Conservation (phyloP, 23 red algal species). For the Gracilaria domingensis region DNA sequence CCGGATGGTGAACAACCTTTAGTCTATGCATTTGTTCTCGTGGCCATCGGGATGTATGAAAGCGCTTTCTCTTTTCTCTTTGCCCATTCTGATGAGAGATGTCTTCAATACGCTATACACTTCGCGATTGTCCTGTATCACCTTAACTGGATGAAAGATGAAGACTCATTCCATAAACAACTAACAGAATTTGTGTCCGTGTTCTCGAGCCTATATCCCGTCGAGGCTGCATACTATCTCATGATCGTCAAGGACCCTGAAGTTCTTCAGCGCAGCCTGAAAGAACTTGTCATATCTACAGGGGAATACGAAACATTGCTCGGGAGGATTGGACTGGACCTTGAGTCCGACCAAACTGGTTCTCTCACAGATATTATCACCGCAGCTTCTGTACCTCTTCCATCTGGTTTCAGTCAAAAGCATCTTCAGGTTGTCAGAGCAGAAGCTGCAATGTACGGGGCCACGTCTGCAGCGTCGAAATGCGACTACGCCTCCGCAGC, state of each 20-base stretch:
- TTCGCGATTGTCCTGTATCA: slow-evolving; percentile 53
- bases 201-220: slow-evolving; percentile 23
- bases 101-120: slow-evolving; percentile 51
- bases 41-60: slow-evolving; percentile 59
- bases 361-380: slow-evolving; percentile 22
- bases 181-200: slow-evolving; percentile 11
- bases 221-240: slow-evolving; percentile 52
- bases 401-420: slow-evolving; percentile 30
- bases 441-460: slow-evolving; percentile 10
- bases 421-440: slow-evolving; percentile 15
- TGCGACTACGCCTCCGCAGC: slow-evolving; percentile 33
- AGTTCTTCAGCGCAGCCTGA: slow-evolving; percentile 6
- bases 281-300: slow-evolving; percentile 28
- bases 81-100: slow-evolving; percentile 41
- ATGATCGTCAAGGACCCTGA: slow-evolving; percentile 11
- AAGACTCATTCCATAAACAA: slow-evolving; percentile 17
- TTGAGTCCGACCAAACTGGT: slow-evolving; percentile 2
- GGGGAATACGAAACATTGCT: slow-evolving; percentile 36
- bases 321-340: slow-evolving; percentile 22
- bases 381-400: slow-evolving; percentile 37
- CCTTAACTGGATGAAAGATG: slow-evolving; percentile 42
- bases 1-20: slow-evolving; percentile 70
- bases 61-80: slow-evolving; percentile 67
- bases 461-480: slow-evolving; percentile 22
- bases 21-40: slow-evolving; percentile 81